phyloP scores from a whole-genome alignment of 495 filamentous ascomycete genomes.

The Aspergillus campestris region DNA sequence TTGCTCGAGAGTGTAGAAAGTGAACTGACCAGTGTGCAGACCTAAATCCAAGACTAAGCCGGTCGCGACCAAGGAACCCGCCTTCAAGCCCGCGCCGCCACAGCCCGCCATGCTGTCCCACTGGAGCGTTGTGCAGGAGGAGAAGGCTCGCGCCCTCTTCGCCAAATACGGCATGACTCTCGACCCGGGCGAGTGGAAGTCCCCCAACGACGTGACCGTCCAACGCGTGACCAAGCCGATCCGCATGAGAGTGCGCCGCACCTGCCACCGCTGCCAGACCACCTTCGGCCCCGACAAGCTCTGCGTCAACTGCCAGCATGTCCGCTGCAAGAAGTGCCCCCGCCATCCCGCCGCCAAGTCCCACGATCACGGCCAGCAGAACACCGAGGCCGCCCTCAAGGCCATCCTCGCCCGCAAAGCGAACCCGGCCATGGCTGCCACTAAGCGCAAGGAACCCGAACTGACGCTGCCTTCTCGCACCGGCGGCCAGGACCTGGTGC shows the following conservation, averaged over 20 bases:
- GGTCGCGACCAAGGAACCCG: constrained; percentile 3
- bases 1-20: constrained; percentile 1
- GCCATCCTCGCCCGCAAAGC: constrained; percentile 13
- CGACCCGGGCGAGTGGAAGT: constrained; percentile 61
- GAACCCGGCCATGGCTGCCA: constrained; percentile 4
- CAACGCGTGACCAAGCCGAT: constrained; percentile 80
- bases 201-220: constrained; percentile 45
- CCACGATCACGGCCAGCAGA: constrained; percentile 27
- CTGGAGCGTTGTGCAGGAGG: constrained; percentile 45
- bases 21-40: constrained; percentile 12
- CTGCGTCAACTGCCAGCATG: constrained; percentile 67
- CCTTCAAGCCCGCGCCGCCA: constrained; percentile 8
- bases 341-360: constrained; percentile 52
- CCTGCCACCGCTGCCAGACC: constrained; percentile 69
- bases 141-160: constrained; percentile 62
- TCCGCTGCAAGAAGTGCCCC: constrained; percentile 70
- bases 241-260: constrained; percentile 82
- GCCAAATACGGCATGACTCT: constrained; percentile 67
- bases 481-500: constrained; percentile 61
- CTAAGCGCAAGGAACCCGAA: constrained; percentile 19
- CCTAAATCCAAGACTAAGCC: constrained; percentile 1
- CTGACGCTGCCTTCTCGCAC: constrained; percentile 56
- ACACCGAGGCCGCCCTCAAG: constrained; percentile 35
- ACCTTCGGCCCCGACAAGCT: constrained; percentile 61
- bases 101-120: constrained; percentile 21